These are phyloP conservation scores for Cornus kousa DNA, from an alignment of 148 eudicot species.

Conservation along the genomic window DNA sequence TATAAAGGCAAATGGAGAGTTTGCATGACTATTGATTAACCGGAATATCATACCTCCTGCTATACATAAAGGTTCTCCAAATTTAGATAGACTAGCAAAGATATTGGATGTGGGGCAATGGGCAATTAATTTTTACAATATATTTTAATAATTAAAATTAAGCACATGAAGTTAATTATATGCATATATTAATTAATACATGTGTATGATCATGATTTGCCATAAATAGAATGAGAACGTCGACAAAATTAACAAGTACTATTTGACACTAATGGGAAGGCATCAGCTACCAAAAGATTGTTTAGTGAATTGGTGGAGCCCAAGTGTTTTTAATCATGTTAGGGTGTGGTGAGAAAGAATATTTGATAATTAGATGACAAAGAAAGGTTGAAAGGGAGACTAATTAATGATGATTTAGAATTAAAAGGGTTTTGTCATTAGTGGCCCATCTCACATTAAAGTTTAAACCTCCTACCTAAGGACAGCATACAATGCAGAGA, in stretches of 20 bases:
- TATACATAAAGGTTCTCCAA: no score
- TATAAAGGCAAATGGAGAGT: no score
- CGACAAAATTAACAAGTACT: background rate
- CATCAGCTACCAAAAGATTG: background rate
- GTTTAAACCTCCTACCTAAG: background rate
- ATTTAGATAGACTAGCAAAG: no score
- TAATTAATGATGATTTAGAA: slow-evolving; percentile 16
- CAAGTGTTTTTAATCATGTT: slow-evolving; percentile 18
- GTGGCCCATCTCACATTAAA: background rate
- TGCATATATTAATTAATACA: no score
- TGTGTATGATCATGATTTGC: no score
- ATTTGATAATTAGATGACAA: slow-evolving; percentile 7
- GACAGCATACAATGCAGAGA: background rate
- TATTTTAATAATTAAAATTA: no score
- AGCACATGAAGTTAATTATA: no score
- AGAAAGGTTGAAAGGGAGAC: background rate
- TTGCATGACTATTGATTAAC: no score
- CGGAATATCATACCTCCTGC: no score
- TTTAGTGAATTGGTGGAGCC: slow-evolving; percentile 16
- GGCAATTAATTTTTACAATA: no score
- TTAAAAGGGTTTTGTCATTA: slow-evolving; percentile 10
- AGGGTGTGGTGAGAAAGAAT: background rate
- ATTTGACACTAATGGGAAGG: background rate
- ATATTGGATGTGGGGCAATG: no score
- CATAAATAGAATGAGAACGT: background rate